Conservation (phyloP, 345 rosid genomes). For the Eucalyptus rudis region DNA sequence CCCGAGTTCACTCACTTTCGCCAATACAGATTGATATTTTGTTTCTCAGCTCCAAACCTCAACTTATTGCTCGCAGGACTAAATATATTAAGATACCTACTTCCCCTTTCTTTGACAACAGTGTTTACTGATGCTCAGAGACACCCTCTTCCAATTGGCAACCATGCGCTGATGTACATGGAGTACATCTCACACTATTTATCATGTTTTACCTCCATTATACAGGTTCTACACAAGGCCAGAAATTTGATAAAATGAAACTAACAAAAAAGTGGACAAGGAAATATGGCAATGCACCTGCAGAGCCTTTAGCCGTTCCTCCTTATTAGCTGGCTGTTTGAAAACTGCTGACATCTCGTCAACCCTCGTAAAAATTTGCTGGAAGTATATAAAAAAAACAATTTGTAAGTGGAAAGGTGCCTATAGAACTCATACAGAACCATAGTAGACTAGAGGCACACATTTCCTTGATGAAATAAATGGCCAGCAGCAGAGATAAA, state of each 20-base stretch:
- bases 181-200: not conserved
- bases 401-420: not conserved
- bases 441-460: not conserved
- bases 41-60: not conserved
- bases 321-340: constrained; percentile 35
- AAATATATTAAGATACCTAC: no score
- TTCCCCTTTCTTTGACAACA: not conserved
- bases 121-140: not conserved
- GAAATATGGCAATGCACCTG: constrained; percentile 17
- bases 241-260: not conserved
- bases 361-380: constrained; percentile 36
- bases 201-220: not conserved
- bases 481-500: not conserved
- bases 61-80: not conserved
- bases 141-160: not conserved
- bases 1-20: not conserved
- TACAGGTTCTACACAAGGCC: not conserved
- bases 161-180: not conserved
- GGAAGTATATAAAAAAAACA: not conserved
- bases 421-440: not conserved
- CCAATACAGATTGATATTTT: not conserved
- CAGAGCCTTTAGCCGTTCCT: constrained; percentile 41
- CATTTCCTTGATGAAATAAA: not conserved
- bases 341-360: constrained; percentile 39
- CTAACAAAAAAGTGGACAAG: not conserved